Percentiles rank a stretch among this genome's conserved stretches.
These are phyloP conservation scores for Eucommia ulmoides DNA, from an alignment of 257 asterid genomes.

Conservation along the genomic window DNA sequence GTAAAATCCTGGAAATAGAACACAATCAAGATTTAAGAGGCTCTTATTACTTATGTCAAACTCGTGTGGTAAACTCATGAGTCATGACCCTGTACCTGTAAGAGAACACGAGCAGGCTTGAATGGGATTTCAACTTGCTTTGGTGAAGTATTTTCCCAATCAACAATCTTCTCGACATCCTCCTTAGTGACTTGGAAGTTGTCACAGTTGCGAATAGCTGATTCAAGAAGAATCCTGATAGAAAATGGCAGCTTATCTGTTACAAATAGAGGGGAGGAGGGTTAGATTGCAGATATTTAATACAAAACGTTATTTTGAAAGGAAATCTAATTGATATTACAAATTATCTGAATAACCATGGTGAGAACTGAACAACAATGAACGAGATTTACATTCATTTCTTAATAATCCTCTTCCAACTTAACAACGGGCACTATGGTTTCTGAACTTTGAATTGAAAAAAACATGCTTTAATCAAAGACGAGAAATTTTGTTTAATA, in stretches of 20 bases:
- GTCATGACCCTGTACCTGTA: constrained; percentile 52
- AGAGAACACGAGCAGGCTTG: constrained; percentile 94
- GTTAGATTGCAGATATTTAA: not conserved
- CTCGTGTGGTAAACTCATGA: constrained; percentile 3
- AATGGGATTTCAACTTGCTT: constrained; percentile 89
- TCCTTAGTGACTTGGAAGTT: constrained; percentile 84
- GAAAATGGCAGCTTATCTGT: constrained; percentile 93
- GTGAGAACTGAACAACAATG: not conserved
- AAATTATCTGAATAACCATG: not conserved
- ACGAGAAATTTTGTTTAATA: not conserved
- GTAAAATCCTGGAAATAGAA: constrained; percentile 67
- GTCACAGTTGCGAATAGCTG: constrained; percentile 94
- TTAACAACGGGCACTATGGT: not conserved
- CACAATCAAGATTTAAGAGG: not conserved
- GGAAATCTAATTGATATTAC: not conserved
- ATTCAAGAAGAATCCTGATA: constrained; percentile 81
- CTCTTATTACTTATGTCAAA: not conserved
- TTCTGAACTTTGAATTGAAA: not conserved
- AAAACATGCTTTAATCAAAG: not conserved
- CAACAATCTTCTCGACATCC: constrained; percentile 85
- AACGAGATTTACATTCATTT: no score
- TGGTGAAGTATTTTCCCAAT: constrained; percentile 82
- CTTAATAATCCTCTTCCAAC: no score
- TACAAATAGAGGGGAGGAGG: not conserved
- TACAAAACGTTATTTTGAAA: not conserved